phyloP scores from a whole-genome alignment of 371 early-diverging fungal genomes.

The Caulochytrium protostelioides region DNA sequence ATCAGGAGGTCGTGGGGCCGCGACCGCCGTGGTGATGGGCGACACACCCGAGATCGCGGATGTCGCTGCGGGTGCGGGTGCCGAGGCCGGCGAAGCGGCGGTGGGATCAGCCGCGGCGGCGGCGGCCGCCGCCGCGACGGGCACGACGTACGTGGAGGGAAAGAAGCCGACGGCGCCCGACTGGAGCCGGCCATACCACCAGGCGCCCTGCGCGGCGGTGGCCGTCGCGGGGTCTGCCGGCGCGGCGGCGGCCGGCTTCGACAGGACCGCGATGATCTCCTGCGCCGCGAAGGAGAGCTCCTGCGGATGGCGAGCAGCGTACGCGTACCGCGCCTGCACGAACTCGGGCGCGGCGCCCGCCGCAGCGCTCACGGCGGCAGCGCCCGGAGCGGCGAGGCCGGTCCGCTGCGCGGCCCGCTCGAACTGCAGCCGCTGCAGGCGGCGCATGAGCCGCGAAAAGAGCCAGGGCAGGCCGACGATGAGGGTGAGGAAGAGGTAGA shows the following conservation, averaged over 20 bases:
- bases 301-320: conserved; percentile 42
- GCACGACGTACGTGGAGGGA: conserved; percentile 75
- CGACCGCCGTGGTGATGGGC: no score
- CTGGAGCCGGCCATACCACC: conserved; percentile 79
- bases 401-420: conserved; percentile 21
- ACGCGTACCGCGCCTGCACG: conserved; percentile 70
- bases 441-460: conserved; percentile 55
- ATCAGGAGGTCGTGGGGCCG: no score
- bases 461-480: conserved; percentile 75
- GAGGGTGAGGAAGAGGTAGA: conserved; percentile 54
- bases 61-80: no score
- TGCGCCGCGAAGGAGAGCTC: conserved; percentile 66
- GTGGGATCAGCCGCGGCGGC: no score
- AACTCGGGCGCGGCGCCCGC: conserved; percentile 27
- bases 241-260: conserved; percentile 28
- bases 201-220: conserved; percentile 42
- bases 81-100: no score
- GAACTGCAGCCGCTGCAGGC: conserved; percentile 27
- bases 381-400: conserved; percentile 1
- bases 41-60: no score
- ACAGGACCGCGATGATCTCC: conserved; percentile 58
- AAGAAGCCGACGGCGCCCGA: conserved; percentile 69
- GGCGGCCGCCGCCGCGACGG: no score
- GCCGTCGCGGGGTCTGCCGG: conserved; percentile 46
- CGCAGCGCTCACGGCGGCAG: conserved; percentile 1